Evolutionary conservation across 768 basidiomycete species (phyloP).

Genomic region (Tylopilus sp.): DNA sequence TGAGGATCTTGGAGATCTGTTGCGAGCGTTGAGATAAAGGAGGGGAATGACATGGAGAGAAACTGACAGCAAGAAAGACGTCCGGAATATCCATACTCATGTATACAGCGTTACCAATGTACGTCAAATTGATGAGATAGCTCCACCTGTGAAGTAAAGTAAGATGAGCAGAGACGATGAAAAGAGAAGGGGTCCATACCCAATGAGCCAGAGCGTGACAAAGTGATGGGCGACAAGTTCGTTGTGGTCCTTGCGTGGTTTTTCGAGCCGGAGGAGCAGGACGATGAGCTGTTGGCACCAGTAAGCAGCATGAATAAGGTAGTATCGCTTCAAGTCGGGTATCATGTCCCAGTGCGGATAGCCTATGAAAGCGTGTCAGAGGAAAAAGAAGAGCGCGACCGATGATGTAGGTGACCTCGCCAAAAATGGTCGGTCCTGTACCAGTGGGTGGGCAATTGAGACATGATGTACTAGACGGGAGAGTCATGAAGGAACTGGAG

Average conservation of each 20-base stretch:
- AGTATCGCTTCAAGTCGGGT: constrained; percentile 83
- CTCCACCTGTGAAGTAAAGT: constrained; percentile 60
- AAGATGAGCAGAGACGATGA: not conserved
- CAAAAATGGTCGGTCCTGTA: constrained; percentile 82
- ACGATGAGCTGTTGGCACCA: constrained; percentile 95
- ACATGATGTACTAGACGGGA: constrained; percentile 72
- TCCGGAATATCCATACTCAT: constrained; percentile 98
- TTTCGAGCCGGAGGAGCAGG: constrained; percentile 81
- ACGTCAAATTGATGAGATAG: constrained; percentile 73
- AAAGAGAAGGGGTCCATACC: constrained; percentile 44
- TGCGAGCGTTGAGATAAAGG: not conserved
- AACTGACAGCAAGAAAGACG: constrained; percentile 73
- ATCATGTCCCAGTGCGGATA: constrained; percentile 92
- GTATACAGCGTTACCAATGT: constrained; percentile 88
- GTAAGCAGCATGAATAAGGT: constrained; percentile 89
- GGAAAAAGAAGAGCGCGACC: not conserved
- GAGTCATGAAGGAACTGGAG: not conserved
- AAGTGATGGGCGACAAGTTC: constrained; percentile 90
- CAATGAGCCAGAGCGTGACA: constrained; percentile 92
- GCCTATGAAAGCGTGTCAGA: constrained; percentile 38
- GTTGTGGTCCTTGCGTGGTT: constrained; percentile 86
- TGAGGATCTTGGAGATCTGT: constrained; percentile 81
- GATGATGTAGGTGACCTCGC: constrained; percentile 49
- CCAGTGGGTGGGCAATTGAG: constrained; percentile 79
- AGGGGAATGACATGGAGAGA: not conserved